Conservation (phyloP, 306 rosid species). For the Astragalus membranaceus region DNA sequence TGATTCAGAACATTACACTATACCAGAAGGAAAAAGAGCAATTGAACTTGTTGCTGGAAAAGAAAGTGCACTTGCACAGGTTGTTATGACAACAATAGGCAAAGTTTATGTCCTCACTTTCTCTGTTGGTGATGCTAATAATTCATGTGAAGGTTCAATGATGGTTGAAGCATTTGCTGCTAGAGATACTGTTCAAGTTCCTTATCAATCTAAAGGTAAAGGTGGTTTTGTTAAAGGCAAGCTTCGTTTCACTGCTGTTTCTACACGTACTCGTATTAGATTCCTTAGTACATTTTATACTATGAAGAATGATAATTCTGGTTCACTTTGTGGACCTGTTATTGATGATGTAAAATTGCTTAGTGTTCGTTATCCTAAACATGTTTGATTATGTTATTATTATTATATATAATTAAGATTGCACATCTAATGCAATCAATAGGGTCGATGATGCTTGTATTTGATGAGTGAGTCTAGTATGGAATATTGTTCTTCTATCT, state of each 20-base stretch:
- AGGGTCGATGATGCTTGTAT: no score
- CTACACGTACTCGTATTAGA: constrained; percentile 44
- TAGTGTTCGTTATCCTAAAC: constrained; percentile 38
- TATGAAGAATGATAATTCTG: constrained; percentile 57
- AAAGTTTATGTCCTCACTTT: constrained; percentile 54
- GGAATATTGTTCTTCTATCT: background rate
- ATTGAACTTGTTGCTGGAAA: constrained; percentile 75
- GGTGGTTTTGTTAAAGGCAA: constrained; percentile 50
- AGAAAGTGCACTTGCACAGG: constrained; percentile 72
- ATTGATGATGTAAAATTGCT: constrained; percentile 68
- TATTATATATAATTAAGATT: background rate
- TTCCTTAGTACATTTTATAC: constrained; percentile 60
- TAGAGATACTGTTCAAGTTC: constrained; percentile 33
- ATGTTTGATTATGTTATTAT: constrained; percentile 9
- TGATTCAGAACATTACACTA: constrained; percentile 53
- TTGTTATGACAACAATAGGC: constrained; percentile 37
- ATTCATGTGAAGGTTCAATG: constrained; percentile 58
- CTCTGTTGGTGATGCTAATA: constrained; percentile 64
- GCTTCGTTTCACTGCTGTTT: constrained; percentile 48
- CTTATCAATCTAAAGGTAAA: constrained; percentile 50
- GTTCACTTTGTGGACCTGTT: constrained; percentile 75
- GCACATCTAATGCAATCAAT: background rate
- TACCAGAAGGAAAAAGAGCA: constrained; percentile 65
- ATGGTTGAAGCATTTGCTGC: constrained; percentile 63
- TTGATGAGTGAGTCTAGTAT: background rate